Base-by-base conservation (phyloP, 2,329 filamentous ascomycete species). In the Pseudogymnoascus sp. region DNA sequence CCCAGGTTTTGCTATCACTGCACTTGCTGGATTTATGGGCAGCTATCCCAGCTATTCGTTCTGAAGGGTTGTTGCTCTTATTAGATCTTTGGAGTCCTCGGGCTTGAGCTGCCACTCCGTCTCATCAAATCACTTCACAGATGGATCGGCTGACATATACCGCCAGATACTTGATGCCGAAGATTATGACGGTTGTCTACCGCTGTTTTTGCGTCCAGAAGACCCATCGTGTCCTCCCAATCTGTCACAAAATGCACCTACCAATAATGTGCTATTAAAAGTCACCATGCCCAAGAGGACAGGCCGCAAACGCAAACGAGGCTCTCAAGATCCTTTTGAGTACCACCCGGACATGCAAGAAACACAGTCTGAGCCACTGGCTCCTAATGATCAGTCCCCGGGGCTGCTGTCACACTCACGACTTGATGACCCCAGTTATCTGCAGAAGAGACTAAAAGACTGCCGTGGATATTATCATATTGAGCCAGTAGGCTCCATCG, bases 251-350 rank as follows among this genome's bases (percentile, higher is more conserved):
- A 89, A 88, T 71, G 84, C 87, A 33, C 77, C 84, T 17, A 89
- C 91, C 8, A 90, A 92, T 71, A 96, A 97, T 71, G 78, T 97
- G 17, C 81, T 97, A 17, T 80, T 99, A 61, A 92, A 92, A 72
- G 81, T 99, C 62, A 92, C 88, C 0, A 85, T 97, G 0, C 93
- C 94, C 0, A 94, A 87, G 73, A 81, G 91, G 62, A 97, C 92
- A 2, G 92, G 92, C 2, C 84, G 91, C 64, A 96, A 90, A 75
- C 84, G 92, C 63, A 96, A 92, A 76, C 81, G 87, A 68, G 92
- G 91, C n/a, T 85, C 85, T 4, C 73, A 86, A 62, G 87, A 80
- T 4, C 85, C 88, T 0, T 93, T 79, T 41, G 79, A 79, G 35
- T 51, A 48, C 41, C 21, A 21, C 21, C 4, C 41, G 35, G 31